phyloP scores from a whole-genome alignment of 2,329 filamentous ascomycete species.

The Pseudodiploospora longispora region DNA sequence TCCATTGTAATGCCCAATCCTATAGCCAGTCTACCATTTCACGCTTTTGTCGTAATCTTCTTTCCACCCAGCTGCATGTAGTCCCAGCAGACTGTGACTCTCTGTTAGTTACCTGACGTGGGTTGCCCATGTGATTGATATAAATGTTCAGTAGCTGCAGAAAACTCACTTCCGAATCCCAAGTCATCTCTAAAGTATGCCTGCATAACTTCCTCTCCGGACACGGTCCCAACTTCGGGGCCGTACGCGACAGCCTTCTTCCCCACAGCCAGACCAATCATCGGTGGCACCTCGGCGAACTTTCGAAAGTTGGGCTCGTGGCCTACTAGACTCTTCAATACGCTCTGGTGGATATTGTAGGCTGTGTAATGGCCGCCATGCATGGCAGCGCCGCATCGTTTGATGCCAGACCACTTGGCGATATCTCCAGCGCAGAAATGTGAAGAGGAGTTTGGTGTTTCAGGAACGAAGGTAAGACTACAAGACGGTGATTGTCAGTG shows the following conservation, averaged over 20 bases:
- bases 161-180: conserved; percentile 50
- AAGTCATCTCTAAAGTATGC: conserved; percentile 62
- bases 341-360: conserved; percentile 58
- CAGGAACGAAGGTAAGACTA: conserved; percentile 46
- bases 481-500: not conserved
- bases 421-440: conserved; percentile 68
- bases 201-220: conserved; percentile 55
- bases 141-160: not conserved
- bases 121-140: not conserved
- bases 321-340: conserved; percentile 35
- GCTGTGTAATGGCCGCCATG: conserved; percentile 61
- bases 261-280: conserved; percentile 66
- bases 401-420: conserved; percentile 67
- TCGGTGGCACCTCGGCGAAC: conserved; percentile 48
- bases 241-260: conserved; percentile 59
- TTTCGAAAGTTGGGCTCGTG: conserved; percentile 37
- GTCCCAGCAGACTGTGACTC: conserved; percentile 44
- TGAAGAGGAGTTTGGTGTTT: conserved; percentile 45
- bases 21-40: no score
- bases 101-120: conserved; percentile 10
- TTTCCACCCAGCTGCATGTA: conserved; percentile 39
- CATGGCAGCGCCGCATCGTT: conserved; percentile 70
- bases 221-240: conserved; percentile 45
- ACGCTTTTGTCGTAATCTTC: conserved; percentile 11
- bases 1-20: no score